phyloP scores from a whole-genome alignment of 1,284 basidiomycete species.

The Gomphus bonarii region DNA sequence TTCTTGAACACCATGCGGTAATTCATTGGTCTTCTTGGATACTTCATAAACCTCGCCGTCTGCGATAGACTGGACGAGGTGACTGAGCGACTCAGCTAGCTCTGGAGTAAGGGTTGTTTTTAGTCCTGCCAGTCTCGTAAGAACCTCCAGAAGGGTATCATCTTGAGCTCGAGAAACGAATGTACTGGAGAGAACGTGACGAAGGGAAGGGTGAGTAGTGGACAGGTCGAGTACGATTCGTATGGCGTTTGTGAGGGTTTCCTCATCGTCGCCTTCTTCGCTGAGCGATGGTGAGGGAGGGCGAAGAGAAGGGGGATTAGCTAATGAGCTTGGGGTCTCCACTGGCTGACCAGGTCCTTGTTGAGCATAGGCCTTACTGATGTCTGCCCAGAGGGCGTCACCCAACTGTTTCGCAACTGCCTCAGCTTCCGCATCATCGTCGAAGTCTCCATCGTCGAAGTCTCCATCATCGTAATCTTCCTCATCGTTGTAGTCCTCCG shows the following conservation, averaged over 20 bases:
- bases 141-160: constrained; percentile 41
- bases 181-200: constrained; percentile 16
- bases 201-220: constrained; percentile 44
- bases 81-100: constrained; percentile 42
- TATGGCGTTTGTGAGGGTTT: constrained; percentile 46
- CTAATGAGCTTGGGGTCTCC: constrained; percentile 16
- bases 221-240: constrained; percentile 47
- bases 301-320: constrained; percentile 1
- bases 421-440: constrained; percentile 59
- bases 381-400: constrained; percentile 63
- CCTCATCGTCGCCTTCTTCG: constrained; percentile 36
- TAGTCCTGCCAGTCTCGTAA: constrained; percentile 37
- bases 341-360: constrained; percentile 18
- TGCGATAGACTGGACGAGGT: constrained; percentile 5
- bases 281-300: constrained; percentile 12
- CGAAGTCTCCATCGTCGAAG: constrained; percentile 44
- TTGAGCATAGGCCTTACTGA: constrained; percentile 48
- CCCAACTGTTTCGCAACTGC: constrained; percentile 58
- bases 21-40: neutral
- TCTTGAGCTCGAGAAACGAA: constrained; percentile 36
- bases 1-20: neutral
- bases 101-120: constrained; percentile 40
- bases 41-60: neutral
- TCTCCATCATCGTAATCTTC: constrained; percentile 34
- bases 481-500: constrained; percentile 28